Evolutionary conservation across 2,329 filamentous ascomycete species (phyloP).

Genomic region (Colletotrichum coccodes): DNA sequence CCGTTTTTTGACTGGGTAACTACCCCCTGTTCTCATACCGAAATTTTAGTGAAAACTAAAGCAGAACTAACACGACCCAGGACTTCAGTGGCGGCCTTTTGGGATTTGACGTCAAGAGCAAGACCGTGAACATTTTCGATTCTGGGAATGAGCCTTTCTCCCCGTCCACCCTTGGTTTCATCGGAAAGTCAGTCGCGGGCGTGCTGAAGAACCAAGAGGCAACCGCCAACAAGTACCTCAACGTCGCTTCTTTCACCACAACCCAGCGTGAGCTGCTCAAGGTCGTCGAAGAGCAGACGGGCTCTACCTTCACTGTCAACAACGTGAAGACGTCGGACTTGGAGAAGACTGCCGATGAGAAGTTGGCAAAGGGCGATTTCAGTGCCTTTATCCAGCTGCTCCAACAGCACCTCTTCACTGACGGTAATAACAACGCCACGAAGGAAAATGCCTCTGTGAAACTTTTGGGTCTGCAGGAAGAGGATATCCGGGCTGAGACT

Average conservation of each 20-base stretch:
- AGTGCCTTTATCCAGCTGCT: constrained; percentile 32
- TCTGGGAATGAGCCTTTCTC: constrained; percentile 63
- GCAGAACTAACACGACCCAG: constrained; percentile 37
- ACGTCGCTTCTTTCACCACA: constrained; percentile 65
- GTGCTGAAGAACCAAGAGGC: constrained; percentile 58
- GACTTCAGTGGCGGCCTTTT: constrained; percentile 59
- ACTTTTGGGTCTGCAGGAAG: constrained; percentile 23
- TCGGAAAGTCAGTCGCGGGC: constrained; percentile 62
- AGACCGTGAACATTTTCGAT: constrained; percentile 65
- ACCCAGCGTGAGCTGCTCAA: constrained; percentile 67
- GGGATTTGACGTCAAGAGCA: constrained; percentile 59
- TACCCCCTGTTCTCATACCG: no score
- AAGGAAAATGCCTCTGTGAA: constrained; percentile 28
- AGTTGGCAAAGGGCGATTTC: constrained; percentile 50
- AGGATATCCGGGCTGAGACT: constrained; percentile 18
- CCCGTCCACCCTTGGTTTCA: constrained; percentile 58
- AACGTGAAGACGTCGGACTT: constrained; percentile 45
- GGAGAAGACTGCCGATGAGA: constrained; percentile 50
- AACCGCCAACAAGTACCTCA: constrained; percentile 68
- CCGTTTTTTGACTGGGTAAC: constrained; percentile 71
- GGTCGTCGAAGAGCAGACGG: constrained; percentile 62
- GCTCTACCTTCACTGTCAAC: constrained; percentile 60
- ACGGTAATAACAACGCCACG: constrained; percentile 16
- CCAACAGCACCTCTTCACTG: constrained; percentile 20
- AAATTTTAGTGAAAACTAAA: not conserved